These are phyloP conservation scores for Aspergillus pseudotamarii DNA, from an alignment of 2,329 filamentous ascomycete species.

Conservation along the genomic window DNA sequence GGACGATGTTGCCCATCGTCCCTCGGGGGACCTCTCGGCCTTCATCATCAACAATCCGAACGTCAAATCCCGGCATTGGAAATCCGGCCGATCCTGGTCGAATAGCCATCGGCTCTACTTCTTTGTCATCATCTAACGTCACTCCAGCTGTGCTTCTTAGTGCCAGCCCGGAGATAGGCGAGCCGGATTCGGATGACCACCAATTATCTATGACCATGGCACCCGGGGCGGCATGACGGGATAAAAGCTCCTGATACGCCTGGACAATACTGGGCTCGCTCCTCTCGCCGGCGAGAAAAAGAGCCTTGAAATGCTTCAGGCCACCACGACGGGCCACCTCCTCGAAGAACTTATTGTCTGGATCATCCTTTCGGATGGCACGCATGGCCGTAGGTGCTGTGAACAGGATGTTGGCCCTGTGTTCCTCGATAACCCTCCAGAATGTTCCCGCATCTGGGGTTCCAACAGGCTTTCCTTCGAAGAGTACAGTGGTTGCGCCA, in stretches of 20 bases:
- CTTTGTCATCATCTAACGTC: constrained; percentile 28
- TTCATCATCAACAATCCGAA: constrained; percentile 78
- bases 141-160: constrained; percentile 63
- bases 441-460: constrained; percentile 86
- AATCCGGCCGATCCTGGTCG: constrained; percentile 89
- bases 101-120: constrained; percentile 58
- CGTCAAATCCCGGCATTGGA: constrained; percentile 88
- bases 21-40: constrained; percentile 72
- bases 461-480: constrained; percentile 91
- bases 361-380: constrained; percentile 84
- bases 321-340: constrained; percentile 68
- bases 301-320: constrained; percentile 68
- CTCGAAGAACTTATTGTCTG: constrained; percentile 68
- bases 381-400: constrained; percentile 86
- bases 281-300: constrained; percentile 87
- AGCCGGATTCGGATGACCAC: constrained; percentile 74
- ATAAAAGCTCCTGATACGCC: constrained; percentile 75
- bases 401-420: constrained; percentile 81
- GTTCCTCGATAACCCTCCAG: constrained; percentile 83
- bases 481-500: constrained; percentile 83
- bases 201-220: constrained; percentile 71
- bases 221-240: constrained; percentile 64
- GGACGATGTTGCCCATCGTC: constrained; percentile 88
- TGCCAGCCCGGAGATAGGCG: constrained; percentile 68
- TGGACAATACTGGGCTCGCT: constrained; percentile 84